Base-by-base conservation (phyloP, 192 early-diverging fungal genomes). In the Geranomyces variabilis region DNA sequence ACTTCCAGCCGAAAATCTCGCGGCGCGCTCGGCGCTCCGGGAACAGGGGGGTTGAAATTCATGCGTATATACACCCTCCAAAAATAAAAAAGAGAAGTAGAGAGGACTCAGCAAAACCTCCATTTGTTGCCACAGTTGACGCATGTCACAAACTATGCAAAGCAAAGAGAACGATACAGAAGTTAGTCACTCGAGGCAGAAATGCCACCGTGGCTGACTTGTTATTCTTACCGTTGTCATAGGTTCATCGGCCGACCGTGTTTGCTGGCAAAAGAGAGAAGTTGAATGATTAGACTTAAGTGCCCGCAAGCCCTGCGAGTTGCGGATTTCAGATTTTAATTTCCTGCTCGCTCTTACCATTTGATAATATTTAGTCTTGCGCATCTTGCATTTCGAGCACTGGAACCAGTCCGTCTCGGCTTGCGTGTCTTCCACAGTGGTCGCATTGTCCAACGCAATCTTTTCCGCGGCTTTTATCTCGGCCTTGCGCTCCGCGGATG, bases 221-320 rank as follows among this genome's bases (percentile, higher is more conserved):
- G 67, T 22, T 3, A 3, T 6, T 55, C 15, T 55, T 55, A 55
- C 51, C 51, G 70, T 72, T 8, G 78, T 78, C 96, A 99, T 99
- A 22, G 96, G 96, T 83, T 99, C 97, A 86, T 99, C 97, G 14
- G 97, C 97, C 62, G 89, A 91, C 45, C 97, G 86, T 17, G 96
- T 99, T 84, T 95, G 93, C 58, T 41, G 10, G 3, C 10, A 41
- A n/a, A 41, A 10, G 36, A 41, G 10, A 41, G 10, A 41, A 3
- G 10, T 41, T 3, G 10, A 7, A 41, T 10, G 36, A 41, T 7
- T 10, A 41, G 3, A 10, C 10, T 41, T 7, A 10, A 10, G 10
- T 10, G 10, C 36, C 3, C 36, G 10, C 36, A 10, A 41, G 10
- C 36, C 36, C 36, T 3, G 3, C 36, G 10, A 3, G 10, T 10